A percentile compares a stretch with the other conserved stretches of the same genome.
phyloP scores from a whole-genome alignment of 352 stramenopile genomes.

The Phytophthora fragariaefolia region DNA sequence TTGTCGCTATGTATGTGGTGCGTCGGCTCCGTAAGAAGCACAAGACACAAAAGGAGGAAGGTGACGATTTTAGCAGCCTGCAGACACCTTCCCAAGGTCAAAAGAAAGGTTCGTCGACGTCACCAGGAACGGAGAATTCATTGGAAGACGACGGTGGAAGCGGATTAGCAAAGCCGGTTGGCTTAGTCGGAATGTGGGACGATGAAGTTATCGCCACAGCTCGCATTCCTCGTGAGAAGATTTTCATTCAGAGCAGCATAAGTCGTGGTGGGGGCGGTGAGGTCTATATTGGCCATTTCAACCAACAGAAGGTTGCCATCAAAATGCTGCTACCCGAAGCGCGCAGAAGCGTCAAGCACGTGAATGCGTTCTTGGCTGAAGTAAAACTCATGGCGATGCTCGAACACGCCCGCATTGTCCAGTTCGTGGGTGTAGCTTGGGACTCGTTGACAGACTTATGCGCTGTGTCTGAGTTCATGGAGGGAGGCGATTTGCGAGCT shows the following conservation, averaged over 20 bases:
- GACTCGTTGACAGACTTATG: constrained; percentile 32
- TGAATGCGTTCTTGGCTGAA: constrained; percentile 32
- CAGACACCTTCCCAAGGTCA: constrained; percentile 6
- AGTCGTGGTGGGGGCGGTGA: constrained; percentile 36
- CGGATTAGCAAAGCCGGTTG: constrained; percentile 6
- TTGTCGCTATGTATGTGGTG: constrained; percentile 9
- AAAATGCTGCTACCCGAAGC: constrained; percentile 35
- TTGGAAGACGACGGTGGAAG: not conserved
- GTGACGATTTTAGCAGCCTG: constrained; percentile 12
- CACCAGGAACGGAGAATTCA: constrained; percentile 7
- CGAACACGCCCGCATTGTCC: constrained; percentile 47
- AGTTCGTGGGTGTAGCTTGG: constrained; percentile 58
- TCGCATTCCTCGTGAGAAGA: constrained; percentile 38
- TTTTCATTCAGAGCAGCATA: constrained; percentile 31
- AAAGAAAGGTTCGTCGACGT: constrained; percentile 6
- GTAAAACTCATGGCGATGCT: constrained; percentile 43
- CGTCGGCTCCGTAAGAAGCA: constrained; percentile 5
- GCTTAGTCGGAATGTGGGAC: constrained; percentile 32
- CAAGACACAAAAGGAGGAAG: constrained; percentile 1
- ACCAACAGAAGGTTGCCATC: constrained; percentile 33
- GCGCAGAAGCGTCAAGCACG: constrained; percentile 17
- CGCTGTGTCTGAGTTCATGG: constrained; percentile 51
- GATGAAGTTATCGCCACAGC: constrained; percentile 37
- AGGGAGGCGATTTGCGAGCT: constrained; percentile 45
- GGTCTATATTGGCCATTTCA: constrained; percentile 36